phyloP scores from a whole-genome alignment of 306 rosid genomes.

The Aeschynomene evenia region DNA sequence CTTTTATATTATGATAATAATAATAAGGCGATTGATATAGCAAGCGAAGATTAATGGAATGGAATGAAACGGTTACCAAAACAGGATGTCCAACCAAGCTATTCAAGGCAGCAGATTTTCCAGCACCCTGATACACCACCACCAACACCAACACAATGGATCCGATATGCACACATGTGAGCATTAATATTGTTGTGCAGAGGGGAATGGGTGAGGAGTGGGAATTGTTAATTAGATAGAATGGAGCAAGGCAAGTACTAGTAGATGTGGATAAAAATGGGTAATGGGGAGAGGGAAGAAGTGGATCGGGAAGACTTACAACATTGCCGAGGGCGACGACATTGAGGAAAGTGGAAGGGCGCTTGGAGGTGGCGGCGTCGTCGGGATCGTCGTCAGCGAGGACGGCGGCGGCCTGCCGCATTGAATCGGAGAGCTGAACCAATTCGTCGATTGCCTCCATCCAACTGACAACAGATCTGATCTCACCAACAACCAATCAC shows the following conservation, averaged over 20 bases:
- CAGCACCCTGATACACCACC: conserved; percentile 69
- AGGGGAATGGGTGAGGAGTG: neutral
- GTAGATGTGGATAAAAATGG: neutral
- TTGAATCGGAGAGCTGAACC: conserved; percentile 76
- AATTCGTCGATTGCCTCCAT: conserved; percentile 97
- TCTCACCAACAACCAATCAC: neutral
- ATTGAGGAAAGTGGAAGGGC: conserved; percentile 81
- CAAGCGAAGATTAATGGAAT: neutral
- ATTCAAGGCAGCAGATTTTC: conserved; percentile 90
- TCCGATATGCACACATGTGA: neutral
- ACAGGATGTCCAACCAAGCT: conserved; percentile 97
- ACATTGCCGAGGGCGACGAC: conserved; percentile 93
- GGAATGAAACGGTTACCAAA: conserved; percentile 56
- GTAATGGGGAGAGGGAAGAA: neutral
- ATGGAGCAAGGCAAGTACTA: no score
- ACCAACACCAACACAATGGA: conserved; percentile 16
- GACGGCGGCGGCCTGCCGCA: conserved; percentile 88
- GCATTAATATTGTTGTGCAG: neutral
- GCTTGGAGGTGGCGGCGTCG: conserved; percentile 56
- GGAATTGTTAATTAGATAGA: neutral
- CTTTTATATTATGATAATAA: neutral
- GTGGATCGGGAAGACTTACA: conserved; percentile 58
- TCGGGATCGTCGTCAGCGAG: conserved; percentile 94
- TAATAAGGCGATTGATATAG: neutral
- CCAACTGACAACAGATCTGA: conserved; percentile 24